These are phyloP conservation scores for Fraxinus latifolia DNA, from an alignment of 305 asterid genomes.

Conservation along the genomic window DNA sequence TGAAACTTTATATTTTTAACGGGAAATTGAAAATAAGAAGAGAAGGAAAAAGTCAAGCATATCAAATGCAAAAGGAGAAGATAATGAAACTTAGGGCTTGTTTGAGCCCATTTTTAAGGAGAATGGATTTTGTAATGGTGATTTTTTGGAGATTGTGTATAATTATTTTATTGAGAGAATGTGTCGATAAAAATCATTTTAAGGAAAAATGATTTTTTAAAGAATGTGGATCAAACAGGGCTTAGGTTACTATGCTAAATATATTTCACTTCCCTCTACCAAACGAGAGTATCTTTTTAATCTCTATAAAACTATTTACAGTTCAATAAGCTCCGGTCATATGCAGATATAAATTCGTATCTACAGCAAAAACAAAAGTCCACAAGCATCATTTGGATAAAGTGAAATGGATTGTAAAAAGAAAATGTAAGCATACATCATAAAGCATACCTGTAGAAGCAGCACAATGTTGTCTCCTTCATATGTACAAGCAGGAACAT, in stretches of 20 bases:
- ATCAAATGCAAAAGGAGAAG: not conserved
- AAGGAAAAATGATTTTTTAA: not conserved
- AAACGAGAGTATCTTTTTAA: not conserved
- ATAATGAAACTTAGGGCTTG: not conserved
- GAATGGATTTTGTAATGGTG: not conserved
- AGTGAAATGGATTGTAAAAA: not conserved
- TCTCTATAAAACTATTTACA: not conserved
- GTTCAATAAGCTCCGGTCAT: not conserved
- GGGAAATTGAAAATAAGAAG: not conserved
- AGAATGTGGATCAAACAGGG: not conserved
- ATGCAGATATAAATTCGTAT: not conserved
- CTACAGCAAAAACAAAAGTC: not conserved
- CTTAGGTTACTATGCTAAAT: not conserved
- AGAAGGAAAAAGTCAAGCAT: not conserved
- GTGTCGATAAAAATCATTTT: too few relatives aligned
- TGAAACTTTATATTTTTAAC: not conserved
- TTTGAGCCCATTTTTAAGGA: not conserved
- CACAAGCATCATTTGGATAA: conserved; percentile 6
- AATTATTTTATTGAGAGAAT: not conserved
- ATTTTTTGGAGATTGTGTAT: not conserved
- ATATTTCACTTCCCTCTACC: not conserved
- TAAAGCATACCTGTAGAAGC: conserved; percentile 66
- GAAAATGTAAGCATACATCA: not conserved
- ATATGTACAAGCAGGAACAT: conserved; percentile 98
- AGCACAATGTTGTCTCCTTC: conserved; percentile 93